Evolutionary conservation across 1,139 yeast species (phyloP), one percentile per base, ranked within the genome.

Genomic region (Zygoascus hellenicus): DNA sequence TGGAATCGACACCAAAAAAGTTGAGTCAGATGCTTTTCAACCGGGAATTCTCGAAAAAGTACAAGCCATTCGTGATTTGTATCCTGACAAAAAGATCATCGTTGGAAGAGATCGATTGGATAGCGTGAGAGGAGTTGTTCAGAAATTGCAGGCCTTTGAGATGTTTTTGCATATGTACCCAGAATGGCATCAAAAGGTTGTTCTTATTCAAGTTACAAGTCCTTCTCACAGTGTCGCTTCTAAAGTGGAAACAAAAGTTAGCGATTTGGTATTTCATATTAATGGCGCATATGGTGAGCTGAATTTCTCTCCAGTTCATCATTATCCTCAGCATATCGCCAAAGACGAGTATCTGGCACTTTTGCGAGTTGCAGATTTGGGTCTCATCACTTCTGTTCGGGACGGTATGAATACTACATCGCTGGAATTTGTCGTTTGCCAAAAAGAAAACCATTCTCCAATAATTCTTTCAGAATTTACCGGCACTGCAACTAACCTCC

Each of bases 371-470:
- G 97, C 97, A 0, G 97, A 92, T 62, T 70, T 92, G 55, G 92
- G 96, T 17, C 70, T 92, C 50, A 86, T 88, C 53, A 88, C 97
- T 0, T 83, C 95, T 2, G 83, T 90, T 29, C 80, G 98, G 62
- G 98, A 92, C 62, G 97, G 97, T 49, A 89, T 92, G 87, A 92
- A 89, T 67, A 89, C 97, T 10, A 92, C 97, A 0, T 86, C 96
- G 0, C 70, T 90, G 53, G 98, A 92, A 64, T 92, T 81, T 65
- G 95, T 90, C 37, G 80, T 90, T 30, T 85, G 96, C 57, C 97
- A 94, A 66, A 80, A 84, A 59, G 69, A 77, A 42, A 74, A 77
- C 51, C 76, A 77, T 54, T 80, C 84, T 6, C 97, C 97, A 0
- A 73, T 92, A 58, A 79, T 92, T 38, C 69, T 90, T 42, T 85